These are phyloP conservation scores for Colletotrichum sp. DNA, from an alignment of 2,329 filamentous ascomycete genomes.

Conservation along the genomic window DNA sequence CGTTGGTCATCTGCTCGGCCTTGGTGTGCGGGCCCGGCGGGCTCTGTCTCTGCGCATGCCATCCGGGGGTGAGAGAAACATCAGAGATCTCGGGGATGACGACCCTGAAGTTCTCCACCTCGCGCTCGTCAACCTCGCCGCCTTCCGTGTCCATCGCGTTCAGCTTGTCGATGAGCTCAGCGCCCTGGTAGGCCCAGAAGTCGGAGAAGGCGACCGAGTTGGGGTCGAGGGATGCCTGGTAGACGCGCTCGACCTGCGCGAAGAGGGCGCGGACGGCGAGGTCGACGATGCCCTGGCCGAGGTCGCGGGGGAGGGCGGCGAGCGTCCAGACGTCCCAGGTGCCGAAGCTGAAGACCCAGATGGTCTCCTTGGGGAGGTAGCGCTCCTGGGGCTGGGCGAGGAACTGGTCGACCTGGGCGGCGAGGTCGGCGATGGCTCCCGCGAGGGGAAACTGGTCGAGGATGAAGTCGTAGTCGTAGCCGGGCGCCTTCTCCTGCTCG, in stretches of 20 bases:
- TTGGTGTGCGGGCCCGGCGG: slow-evolving; percentile 50
- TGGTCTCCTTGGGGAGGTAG: slow-evolving; percentile 46
- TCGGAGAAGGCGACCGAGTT: slow-evolving; percentile 51
- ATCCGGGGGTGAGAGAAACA: slow-evolving; percentile 58
- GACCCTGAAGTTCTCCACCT: slow-evolving; percentile 50
- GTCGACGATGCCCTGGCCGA: slow-evolving; percentile 41
- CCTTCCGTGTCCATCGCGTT: not conserved
- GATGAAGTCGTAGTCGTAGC: slow-evolving; percentile 49
- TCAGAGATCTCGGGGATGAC: slow-evolving; percentile 59
- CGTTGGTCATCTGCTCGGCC: slow-evolving; percentile 59
- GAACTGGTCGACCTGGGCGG: slow-evolving; percentile 49
- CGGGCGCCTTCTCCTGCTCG: slow-evolving; percentile 35
- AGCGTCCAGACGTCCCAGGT: slow-evolving; percentile 61
- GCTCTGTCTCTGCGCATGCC: slow-evolving; percentile 45
- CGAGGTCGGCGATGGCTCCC: slow-evolving; percentile 43
- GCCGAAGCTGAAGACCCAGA: slow-evolving; percentile 60
- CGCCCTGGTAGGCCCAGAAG: slow-evolving; percentile 36
- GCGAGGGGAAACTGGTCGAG: slow-evolving; percentile 46
- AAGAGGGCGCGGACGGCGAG: slow-evolving; percentile 44
- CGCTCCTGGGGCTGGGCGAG: slow-evolving; percentile 40
- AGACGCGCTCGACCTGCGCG: slow-evolving; percentile 51
- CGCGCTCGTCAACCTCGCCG: slow-evolving; percentile 20
- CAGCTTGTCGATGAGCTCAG: slow-evolving; percentile 22
- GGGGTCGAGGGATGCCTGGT: slow-evolving; percentile 44
- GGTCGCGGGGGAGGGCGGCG: slow-evolving; percentile 46